Evolutionary conservation across 805 yeast genomes (phyloP).

Genomic region (Priceomyces medius): DNA sequence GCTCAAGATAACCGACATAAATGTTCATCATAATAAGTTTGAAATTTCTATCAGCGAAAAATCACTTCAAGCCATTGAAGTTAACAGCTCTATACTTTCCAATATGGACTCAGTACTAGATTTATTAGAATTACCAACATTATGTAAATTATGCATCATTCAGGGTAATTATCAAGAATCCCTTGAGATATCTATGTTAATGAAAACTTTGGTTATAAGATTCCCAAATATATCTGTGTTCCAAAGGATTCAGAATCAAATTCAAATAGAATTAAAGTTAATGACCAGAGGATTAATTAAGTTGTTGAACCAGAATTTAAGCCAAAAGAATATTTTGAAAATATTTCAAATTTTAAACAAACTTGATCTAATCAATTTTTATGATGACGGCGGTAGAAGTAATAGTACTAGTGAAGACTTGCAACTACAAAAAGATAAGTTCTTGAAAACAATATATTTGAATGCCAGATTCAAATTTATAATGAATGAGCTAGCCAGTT

Average conservation of each 20-base stretch:
- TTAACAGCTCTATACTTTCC: slow-evolving; percentile 42
- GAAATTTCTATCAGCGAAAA: slow-evolving; percentile 21
- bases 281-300: slow-evolving; percentile 73
- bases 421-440: slow-evolving; percentile 14
- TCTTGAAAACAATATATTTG: slow-evolving; percentile 55
- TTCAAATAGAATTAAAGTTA: slow-evolving; percentile 53
- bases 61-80: slow-evolving; percentile 18
- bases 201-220: slow-evolving; percentile 64
- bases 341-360: slow-evolving; percentile 73
- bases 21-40: slow-evolving; percentile 3
- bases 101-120: slow-evolving; percentile 74
- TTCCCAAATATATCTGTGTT: slow-evolving; percentile 63
- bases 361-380: slow-evolving; percentile 38
- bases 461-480: slow-evolving; percentile 71
- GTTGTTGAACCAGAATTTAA: slow-evolving; percentile 69
- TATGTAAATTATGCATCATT: slow-evolving; percentile 78
- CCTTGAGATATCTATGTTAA: slow-evolving; percentile 74
- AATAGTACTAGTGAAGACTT: not conserved
- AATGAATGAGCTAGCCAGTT: slow-evolving; percentile 54
- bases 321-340: slow-evolving; percentile 76
- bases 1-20: slow-evolving; percentile 11
- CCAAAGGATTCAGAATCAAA: slow-evolving; percentile 46
- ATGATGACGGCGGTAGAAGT: not conserved
- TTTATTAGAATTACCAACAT: slow-evolving; percentile 77
- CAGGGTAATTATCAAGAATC: slow-evolving; percentile 90